These are phyloP conservation scores for Teunomyces gatunensis DNA, from an alignment of 805 yeast species.

Conservation along the genomic window DNA sequence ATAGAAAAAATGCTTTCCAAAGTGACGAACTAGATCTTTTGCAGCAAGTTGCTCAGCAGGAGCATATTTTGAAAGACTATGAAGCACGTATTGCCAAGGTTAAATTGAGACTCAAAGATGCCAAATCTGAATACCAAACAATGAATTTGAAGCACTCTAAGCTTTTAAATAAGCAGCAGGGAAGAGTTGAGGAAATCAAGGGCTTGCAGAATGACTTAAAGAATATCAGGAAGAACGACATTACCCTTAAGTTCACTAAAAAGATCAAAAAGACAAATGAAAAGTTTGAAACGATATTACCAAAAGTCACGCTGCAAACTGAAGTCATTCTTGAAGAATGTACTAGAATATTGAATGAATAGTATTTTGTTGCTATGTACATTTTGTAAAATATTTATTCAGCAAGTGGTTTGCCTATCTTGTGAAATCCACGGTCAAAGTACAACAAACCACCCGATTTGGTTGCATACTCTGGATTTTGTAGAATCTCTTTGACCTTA, in stretches of 20 bases:
- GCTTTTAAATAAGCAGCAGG: constrained; percentile 21
- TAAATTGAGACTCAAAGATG: constrained; percentile 19
- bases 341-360: constrained; percentile 7
- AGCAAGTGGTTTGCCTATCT: constrained; percentile 30
- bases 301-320: constrained; percentile 21
- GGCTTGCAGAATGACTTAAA: constrained; percentile 24
- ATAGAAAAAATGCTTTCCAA: constrained; percentile 12
- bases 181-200: constrained; percentile 24
- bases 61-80: constrained; percentile 19
- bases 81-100: constrained; percentile 22
- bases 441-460: constrained; percentile 63
- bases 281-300: constrained; percentile 34
- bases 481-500: constrained; percentile 57
- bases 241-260: constrained; percentile 21
- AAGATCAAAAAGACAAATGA: constrained; percentile 28
- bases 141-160: constrained; percentile 24
- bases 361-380: constrained; percentile 1
- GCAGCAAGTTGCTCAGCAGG: constrained; percentile 21
- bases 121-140: constrained; percentile 21
- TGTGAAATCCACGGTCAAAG: constrained; percentile 61
- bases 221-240: constrained; percentile 22
- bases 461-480: constrained; percentile 14
- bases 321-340: constrained; percentile 10
- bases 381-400: neutral
- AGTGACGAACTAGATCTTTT: constrained; percentile 17